A percentile compares a stretch with the other conserved stretches of the same genome.
phyloP scores from a whole-genome alignment of 2,329 filamentous ascomycete genomes.

The Fusarium subglutinans region DNA sequence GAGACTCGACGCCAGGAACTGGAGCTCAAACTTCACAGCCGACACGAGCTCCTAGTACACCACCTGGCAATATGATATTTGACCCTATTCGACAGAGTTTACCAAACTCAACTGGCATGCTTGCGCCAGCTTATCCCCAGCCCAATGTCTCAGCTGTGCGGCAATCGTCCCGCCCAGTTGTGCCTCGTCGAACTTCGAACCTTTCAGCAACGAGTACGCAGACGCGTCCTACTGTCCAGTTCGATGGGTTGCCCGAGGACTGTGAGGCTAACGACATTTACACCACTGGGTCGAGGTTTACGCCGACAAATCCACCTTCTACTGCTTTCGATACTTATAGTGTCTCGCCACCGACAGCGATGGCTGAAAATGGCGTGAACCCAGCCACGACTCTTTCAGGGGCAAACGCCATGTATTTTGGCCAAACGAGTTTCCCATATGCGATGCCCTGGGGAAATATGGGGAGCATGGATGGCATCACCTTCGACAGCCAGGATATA shows the following conservation, averaged over 20 bases:
- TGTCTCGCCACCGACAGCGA: constrained; percentile 54
- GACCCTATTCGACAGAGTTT: constrained; percentile 67
- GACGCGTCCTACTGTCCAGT: constrained; percentile 41
- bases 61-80: constrained; percentile 68
- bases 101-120: constrained; percentile 59
- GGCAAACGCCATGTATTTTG: constrained; percentile 42
- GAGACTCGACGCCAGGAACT: constrained; percentile 13
- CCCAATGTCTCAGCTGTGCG: constrained; percentile 59
- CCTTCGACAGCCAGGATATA: constrained; percentile 80
- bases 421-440: constrained; percentile 40
- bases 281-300: constrained; percentile 47
- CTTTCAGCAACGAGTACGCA: constrained; percentile 30
- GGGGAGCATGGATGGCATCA: constrained; percentile 63
- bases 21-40: constrained; percentile 13
- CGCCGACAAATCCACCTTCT: constrained; percentile 54
- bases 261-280: constrained; percentile 49
- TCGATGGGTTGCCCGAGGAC: constrained; percentile 43
- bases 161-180: constrained; percentile 51
- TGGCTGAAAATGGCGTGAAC: constrained; percentile 47
- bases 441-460: constrained; percentile 46
- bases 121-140: constrained; percentile 60
- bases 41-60: constrained; percentile 54
- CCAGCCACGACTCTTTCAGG: constrained; percentile 23
- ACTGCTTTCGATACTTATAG: constrained; percentile 55
- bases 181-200: constrained; percentile 40